Evolutionary conservation across 2,329 filamentous ascomycete genomes (phyloP).

Genomic region (Neofusicoccum laricinum): DNA sequence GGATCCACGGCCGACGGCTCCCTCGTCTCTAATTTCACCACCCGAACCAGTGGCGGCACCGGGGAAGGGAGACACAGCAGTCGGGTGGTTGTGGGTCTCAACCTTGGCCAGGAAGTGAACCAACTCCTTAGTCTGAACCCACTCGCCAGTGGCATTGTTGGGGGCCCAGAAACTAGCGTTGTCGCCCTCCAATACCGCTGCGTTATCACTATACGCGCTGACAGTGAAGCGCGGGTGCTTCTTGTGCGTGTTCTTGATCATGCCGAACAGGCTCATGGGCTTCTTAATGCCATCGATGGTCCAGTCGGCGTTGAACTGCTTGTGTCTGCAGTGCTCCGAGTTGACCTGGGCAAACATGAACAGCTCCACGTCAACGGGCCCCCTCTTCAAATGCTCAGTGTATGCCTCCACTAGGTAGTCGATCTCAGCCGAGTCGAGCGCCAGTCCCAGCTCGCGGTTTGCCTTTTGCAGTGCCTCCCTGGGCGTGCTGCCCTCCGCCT

Average conservation of each 20-base stretch:
- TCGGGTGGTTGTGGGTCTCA: conserved; percentile 97
- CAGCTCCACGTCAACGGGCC: conserved; percentile 85
- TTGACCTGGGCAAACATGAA: conserved; percentile 99
- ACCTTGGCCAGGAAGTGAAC: conserved; percentile 91
- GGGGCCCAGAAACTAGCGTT: conserved; percentile 80
- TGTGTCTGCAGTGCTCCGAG: conserved; percentile 86
- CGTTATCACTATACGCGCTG: conserved; percentile 96
- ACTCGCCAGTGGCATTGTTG: conserved; percentile 79
- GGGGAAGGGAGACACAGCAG: conserved; percentile 88
- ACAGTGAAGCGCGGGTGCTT: conserved; percentile 76
- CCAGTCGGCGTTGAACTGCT: conserved; percentile 97
- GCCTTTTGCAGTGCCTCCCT: conserved; percentile 74
- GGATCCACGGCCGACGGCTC: conserved; percentile 88
- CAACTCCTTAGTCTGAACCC: conserved; percentile 80
- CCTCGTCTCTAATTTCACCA: conserved; percentile 93
- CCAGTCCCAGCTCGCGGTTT: conserved; percentile 80
- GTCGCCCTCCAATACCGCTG: conserved; percentile 80
- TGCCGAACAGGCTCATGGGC: conserved; percentile 79
- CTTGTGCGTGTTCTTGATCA: conserved; percentile 94
- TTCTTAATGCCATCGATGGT: conserved; percentile 84
- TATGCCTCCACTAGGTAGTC: conserved; percentile 90
- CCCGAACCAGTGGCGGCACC: conserved; percentile 94
- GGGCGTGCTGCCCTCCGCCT: conserved; percentile 62
- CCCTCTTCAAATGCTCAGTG: conserved; percentile 60
- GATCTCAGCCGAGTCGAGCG: conserved; percentile 84